Evolutionary conservation across 371 early-diverging fungal genomes (phyloP).

Genomic region (Syncephalastrum contaminatum): DNA sequence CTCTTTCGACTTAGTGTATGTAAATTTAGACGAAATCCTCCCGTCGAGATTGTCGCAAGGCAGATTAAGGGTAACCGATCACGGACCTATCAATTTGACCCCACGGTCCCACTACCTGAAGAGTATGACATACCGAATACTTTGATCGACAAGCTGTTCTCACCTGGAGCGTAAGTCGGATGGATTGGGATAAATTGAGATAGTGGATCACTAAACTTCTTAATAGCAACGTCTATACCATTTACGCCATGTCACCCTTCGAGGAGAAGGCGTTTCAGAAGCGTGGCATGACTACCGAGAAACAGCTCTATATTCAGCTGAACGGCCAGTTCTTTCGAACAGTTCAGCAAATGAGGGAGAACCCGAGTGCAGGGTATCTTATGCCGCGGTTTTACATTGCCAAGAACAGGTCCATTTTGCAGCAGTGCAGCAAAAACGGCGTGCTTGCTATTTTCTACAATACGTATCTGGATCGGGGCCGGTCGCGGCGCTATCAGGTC

Average conservation of each 20-base stretch:
- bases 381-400: constrained; percentile 46
- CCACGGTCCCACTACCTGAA: constrained; percentile 17
- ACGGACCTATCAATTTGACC: constrained; percentile 10
- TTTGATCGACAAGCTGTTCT: constrained; percentile 15
- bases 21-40: too few species aligned
- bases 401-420: constrained; percentile 41
- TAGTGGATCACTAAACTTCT: not conserved
- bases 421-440: constrained; percentile 34
- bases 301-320: constrained; percentile 32
- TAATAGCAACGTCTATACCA: constrained; percentile 40
- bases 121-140: constrained; percentile 17
- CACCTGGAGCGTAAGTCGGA: not conserved
- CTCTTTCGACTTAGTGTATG: not conserved
- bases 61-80: too few species aligned
- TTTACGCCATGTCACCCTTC: constrained; percentile 38
- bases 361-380: constrained; percentile 19
- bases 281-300: constrained; percentile 30
- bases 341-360: constrained; percentile 31
- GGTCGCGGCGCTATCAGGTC: constrained; percentile 26
- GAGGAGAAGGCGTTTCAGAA: constrained; percentile 34
- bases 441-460: constrained; percentile 44
- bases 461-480: constrained; percentile 22
- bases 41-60: too few species aligned
- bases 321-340: constrained; percentile 48
- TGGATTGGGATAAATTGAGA: not conserved